Evolutionary conservation across 257 asterid species (phyloP).

Genomic region (Nicotiana undulata): DNA sequence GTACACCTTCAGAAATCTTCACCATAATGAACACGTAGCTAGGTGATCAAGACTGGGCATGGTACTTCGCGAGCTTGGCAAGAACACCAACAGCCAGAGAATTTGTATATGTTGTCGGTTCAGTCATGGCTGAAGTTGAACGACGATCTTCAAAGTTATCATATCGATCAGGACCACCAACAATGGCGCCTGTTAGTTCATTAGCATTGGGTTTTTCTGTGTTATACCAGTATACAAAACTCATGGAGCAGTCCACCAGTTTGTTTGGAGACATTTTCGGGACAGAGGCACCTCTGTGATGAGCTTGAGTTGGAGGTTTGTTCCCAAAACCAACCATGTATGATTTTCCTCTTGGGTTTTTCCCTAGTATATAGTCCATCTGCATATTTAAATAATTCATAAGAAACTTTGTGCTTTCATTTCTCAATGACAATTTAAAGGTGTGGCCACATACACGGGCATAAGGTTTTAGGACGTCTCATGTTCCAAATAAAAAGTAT

Average conservation of each 20-base stretch:
- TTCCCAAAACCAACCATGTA: constrained; percentile 88
- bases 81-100: constrained; percentile 69
- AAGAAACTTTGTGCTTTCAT: background rate
- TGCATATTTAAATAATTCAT: constrained; percentile 9
- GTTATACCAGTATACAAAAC: constrained; percentile 51
- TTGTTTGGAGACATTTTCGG: constrained; percentile 25
- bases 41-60: constrained; percentile 29
- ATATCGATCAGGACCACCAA: constrained; percentile 70
- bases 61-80: constrained; percentile 56
- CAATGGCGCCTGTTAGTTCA: constrained; percentile 81
- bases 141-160: constrained; percentile 54
- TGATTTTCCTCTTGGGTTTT: constrained; percentile 54
- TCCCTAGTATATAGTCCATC: constrained; percentile 70
- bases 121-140: constrained; percentile 51
- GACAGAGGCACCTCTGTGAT: constrained; percentile 91
- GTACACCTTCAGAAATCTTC: background rate
- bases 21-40: background rate
- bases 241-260: constrained; percentile 43
- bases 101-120: constrained; percentile 69
- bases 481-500: too few relatives aligned
- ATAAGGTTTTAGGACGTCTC: too few relatives aligned
- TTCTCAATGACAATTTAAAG: background rate
- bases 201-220: constrained; percentile 39
- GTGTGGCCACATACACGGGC: background rate
- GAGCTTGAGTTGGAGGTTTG: constrained; percentile 66